Conservation (phyloP, 208 protist species). For the Phytomonas sp. region DNA sequence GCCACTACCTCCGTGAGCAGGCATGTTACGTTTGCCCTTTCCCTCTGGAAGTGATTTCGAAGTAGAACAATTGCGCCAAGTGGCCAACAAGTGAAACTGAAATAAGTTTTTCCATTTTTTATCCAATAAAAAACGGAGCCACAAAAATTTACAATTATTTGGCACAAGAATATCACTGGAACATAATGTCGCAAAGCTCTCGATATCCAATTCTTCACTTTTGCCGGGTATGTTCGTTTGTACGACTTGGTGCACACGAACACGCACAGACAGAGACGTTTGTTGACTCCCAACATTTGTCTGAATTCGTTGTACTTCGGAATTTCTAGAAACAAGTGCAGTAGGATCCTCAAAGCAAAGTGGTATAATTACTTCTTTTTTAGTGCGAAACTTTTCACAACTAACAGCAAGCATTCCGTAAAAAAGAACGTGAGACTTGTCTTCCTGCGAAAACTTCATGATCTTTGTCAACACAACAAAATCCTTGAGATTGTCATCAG, state of each 20-base stretch:
- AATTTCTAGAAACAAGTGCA: neutral
- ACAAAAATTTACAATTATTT: slow-evolving; percentile 37
- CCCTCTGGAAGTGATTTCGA: slow-evolving; percentile 12
- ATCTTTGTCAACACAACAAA: slow-evolving; percentile 25
- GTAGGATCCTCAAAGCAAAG: slow-evolving; percentile 11
- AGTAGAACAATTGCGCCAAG: slow-evolving; percentile 29
- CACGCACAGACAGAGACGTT: neutral
- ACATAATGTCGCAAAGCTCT: neutral
- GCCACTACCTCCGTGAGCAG: neutral
- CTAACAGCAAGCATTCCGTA: slow-evolving; percentile 18
- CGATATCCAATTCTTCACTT: neutral
- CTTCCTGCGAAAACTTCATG: slow-evolving; percentile 23
- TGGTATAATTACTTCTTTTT: slow-evolving; percentile 27
- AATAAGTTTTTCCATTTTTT: slow-evolving; percentile 39
- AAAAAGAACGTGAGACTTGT: slow-evolving; percentile 25
- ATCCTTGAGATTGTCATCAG: slow-evolving; percentile 9
- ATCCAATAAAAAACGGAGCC: slow-evolving; percentile 44
- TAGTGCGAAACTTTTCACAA: slow-evolving; percentile 11
- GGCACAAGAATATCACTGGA: slow-evolving; percentile 17
- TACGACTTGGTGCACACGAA: neutral
- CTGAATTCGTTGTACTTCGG: neutral
- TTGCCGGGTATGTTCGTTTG: neutral
- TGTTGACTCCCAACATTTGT: neutral
- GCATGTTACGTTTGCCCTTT: slow-evolving; percentile 14
- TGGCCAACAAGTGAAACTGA: slow-evolving; percentile 23